Percentiles rank a stretch among this genome's conserved stretches.
Conservation (phyloP, 2,329 filamentous ascomycete species). For the Mycocentrospora acerina region DNA sequence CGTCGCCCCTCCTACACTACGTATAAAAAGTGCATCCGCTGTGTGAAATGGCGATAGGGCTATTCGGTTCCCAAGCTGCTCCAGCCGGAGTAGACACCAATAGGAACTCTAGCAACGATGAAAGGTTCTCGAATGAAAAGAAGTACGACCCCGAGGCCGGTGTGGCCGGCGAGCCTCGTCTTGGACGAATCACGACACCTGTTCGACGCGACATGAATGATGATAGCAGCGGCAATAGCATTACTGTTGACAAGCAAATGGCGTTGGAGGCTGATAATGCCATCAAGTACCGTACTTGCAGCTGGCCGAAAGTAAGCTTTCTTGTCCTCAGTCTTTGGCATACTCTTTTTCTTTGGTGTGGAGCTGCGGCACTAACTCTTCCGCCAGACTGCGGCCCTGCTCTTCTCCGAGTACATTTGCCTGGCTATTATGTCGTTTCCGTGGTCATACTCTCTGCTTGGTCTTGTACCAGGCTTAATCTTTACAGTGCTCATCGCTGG, state of each 20-base stretch:
- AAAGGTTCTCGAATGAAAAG: slow-evolving; percentile 16
- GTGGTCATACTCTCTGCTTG: slow-evolving; percentile 85
- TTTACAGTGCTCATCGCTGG: slow-evolving; percentile 76
- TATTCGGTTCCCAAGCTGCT: slow-evolving; percentile 21
- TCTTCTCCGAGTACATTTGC: slow-evolving; percentile 96
- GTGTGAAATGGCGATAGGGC: slow-evolving; percentile 55
- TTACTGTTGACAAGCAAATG: slow-evolving; percentile 66
- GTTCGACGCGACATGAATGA: slow-evolving; percentile 27
- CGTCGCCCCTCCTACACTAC: slow-evolving; percentile 42
- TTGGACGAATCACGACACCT: slow-evolving; percentile 46
- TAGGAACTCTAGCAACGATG: slow-evolving; percentile 16
- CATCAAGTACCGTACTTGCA: slow-evolving; percentile 91
- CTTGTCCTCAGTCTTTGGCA: slow-evolving; percentile 1
- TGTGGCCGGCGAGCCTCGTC: slow-evolving; percentile 29
- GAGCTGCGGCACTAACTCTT: slow-evolving; percentile 9
- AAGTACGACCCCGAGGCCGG: slow-evolving; percentile 35
- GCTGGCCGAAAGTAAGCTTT: slow-evolving; percentile 75
- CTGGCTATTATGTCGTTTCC: slow-evolving; percentile 94
- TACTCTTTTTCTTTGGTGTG: neutral
- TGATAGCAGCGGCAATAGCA: slow-evolving; percentile 41
- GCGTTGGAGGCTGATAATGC: slow-evolving; percentile 73
- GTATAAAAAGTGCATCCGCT: slow-evolving; percentile 48
- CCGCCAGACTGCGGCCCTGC: slow-evolving; percentile 72
- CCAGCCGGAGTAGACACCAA: slow-evolving; percentile 10
- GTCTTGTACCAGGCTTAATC: slow-evolving; percentile 83